These are phyloP conservation scores for Leccinum olivaceopallidum DNA, from an alignment of 768 basidiomycete genomes.

Conservation along the genomic window DNA sequence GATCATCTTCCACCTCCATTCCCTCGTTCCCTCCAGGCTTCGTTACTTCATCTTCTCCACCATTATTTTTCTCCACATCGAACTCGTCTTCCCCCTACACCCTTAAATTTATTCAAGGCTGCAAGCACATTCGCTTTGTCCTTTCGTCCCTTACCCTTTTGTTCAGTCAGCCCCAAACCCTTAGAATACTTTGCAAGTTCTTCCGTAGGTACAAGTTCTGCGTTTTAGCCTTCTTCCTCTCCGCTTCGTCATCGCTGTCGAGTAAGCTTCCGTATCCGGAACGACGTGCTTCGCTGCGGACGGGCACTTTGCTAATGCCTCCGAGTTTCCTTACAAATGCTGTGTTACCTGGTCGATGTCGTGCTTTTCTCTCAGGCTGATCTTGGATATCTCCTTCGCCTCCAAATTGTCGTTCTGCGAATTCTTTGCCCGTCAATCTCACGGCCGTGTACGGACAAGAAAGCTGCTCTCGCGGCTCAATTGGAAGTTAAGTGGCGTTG, in stretches of 20 bases:
- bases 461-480: neutral
- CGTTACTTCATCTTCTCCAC: constrained; percentile 11
- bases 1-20: constrained; percentile 78
- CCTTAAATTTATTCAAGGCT: constrained; percentile 67
- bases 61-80: constrained; percentile 11
- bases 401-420: constrained; percentile 4
- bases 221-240: constrained; percentile 57
- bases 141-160: constrained; percentile 59
- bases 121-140: constrained; percentile 76
- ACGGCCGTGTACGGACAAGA: neutral
- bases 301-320: no score
- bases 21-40: constrained; percentile 42
- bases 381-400: constrained; percentile 59
- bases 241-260: constrained; percentile 69
- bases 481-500: no score
- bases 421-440: neutral
- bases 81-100: constrained; percentile 26
- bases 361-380: constrained; percentile 62
- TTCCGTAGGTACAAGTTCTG: constrained; percentile 69
- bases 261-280: constrained; percentile 73
- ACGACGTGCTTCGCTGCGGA: constrained; percentile 57
- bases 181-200: constrained; percentile 82
- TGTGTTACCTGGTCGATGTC: constrained; percentile 58
- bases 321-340: neutral
- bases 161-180: constrained; percentile 52